phyloP scores from a whole-genome alignment of 2,329 filamentous ascomycete species.

The Sporothrix schenckii region DNA sequence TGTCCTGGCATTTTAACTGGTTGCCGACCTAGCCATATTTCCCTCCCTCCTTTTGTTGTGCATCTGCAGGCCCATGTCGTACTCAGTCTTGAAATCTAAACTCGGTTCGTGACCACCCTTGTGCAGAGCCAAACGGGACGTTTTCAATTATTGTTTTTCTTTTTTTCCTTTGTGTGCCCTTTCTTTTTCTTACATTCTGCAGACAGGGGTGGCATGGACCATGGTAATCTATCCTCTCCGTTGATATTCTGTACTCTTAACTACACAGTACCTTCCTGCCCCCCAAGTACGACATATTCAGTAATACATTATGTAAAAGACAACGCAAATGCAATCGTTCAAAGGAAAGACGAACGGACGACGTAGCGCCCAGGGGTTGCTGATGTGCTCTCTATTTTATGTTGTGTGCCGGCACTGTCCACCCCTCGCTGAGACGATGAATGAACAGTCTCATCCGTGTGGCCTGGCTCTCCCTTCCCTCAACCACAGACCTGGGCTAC shows the following conservation, averaged over 20 bases:
- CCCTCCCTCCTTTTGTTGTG: neutral
- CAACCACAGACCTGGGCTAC: constrained; percentile 12
- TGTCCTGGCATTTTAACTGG: neutral
- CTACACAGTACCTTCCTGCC: too few species aligned
- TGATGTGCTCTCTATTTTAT: neutral
- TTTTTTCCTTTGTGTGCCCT: neutral
- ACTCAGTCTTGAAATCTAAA: neutral
- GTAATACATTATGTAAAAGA: neutral
- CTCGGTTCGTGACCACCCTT: neutral
- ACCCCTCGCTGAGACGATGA: neutral
- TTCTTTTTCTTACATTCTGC: neutral
- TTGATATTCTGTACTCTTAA: neutral
- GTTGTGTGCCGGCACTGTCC: neutral
- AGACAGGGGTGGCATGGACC: constrained; percentile 26
- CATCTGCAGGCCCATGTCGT: constrained; percentile 12
- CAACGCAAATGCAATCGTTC: neutral
- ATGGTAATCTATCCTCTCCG: constrained; percentile 8
- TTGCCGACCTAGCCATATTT: neutral
- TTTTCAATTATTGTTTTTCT: neutral
- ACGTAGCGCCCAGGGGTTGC: constrained; percentile 2
- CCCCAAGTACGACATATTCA: neutral
- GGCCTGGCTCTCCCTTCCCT: constrained; percentile 15
- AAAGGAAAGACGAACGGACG: neutral
- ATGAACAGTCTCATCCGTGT: neutral
- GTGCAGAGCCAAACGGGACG: constrained; percentile 11